Evolutionary conservation across 179 eudicot genomes (phyloP).

Genomic region (Patellifolia procumbens): DNA sequence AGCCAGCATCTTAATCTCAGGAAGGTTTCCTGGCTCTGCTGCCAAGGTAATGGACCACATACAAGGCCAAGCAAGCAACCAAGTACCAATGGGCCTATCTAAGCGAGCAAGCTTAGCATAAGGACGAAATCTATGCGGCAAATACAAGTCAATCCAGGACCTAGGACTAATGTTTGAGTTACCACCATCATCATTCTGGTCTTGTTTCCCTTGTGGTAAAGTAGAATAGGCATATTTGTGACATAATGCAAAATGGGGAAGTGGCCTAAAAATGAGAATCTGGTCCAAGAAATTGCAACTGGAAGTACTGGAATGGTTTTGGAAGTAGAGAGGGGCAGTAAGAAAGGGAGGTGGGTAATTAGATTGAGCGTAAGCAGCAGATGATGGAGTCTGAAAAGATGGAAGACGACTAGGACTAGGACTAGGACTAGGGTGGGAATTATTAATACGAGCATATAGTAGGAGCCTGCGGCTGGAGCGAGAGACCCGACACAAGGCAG

Average conservation of each 20-base stretch:
- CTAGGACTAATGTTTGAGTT: conserved; percentile 5
- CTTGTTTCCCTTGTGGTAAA: conserved; percentile 7
- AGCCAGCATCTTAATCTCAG: conserved; percentile 75
- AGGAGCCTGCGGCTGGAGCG: conserved; percentile 30
- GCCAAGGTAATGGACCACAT: conserved; percentile 96
- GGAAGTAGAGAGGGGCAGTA: too few relatives aligned
- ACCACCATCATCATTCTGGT: conserved; percentile 13
- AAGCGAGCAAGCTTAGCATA: conserved; percentile 72
- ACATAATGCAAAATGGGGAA: not conserved
- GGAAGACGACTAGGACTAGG: conserved; percentile 20
- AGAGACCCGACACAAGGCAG: conserved; percentile 31
- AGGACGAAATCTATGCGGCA: conserved; percentile 49
- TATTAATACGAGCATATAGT: too few relatives aligned
- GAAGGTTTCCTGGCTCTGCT: conserved; percentile 66
- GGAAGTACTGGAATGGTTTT: not conserved
- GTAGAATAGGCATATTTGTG: conserved; percentile 25
- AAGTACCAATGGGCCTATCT: conserved; percentile 76
- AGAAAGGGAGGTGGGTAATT: not conserved
- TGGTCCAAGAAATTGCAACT: not conserved
- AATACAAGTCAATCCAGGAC: conserved; percentile 73
- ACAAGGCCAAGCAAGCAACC: conserved; percentile 95
- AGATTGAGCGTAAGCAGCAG: conserved; percentile 9
- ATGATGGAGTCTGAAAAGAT: conserved; percentile 8
- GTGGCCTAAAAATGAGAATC: not conserved
- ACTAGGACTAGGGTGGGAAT: conserved; percentile 31